Evolutionary conservation across 176 grass and related monocot genomes (phyloP).

Genomic region (Avena insularis): DNA sequence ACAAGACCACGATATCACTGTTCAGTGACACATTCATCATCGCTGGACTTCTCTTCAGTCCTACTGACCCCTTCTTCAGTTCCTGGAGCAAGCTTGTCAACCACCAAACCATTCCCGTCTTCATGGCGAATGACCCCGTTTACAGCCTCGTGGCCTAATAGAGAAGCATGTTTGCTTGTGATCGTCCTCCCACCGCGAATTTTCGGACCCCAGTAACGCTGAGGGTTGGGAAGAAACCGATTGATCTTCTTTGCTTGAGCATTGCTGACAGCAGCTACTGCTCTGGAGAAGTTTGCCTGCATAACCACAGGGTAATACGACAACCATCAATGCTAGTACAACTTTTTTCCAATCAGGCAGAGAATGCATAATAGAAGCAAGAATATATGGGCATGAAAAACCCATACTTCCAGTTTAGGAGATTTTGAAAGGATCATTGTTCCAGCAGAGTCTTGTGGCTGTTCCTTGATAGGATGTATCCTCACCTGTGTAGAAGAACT

Average conservation of each 20-base stretch:
- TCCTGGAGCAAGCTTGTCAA: background rate
- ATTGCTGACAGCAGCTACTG: conserved; percentile 77
- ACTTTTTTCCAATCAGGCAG: background rate
- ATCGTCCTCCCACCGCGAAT: conserved; percentile 86
- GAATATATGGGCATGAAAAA: background rate
- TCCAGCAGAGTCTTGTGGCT: conserved; percentile 60
- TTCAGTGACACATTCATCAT: background rate
- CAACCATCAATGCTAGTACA: background rate
- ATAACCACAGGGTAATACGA: conserved; percentile 23
- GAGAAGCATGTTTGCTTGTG: conserved; percentile 81
- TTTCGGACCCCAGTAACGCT: conserved; percentile 90
- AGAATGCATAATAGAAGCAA: conserved; percentile 11
- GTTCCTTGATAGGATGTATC: conserved; percentile 90
- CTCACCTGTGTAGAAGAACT: conserved; percentile 60
- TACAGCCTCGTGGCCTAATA: conserved; percentile 49
- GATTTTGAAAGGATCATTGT: conserved; percentile 79
- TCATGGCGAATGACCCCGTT: background rate
- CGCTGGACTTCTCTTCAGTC: background rate
- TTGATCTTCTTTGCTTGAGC: conserved; percentile 77
- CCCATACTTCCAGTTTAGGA: conserved; percentile 71
- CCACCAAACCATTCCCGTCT: background rate
- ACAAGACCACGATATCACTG: background rate
- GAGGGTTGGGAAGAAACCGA: conserved; percentile 88
- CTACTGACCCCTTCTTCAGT: background rate
- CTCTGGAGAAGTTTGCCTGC: conserved; percentile 85